Evolutionary conservation across 2,329 filamentous ascomycete species (phyloP).

Genomic region (Phaeosphaeriaceae sp.): DNA sequence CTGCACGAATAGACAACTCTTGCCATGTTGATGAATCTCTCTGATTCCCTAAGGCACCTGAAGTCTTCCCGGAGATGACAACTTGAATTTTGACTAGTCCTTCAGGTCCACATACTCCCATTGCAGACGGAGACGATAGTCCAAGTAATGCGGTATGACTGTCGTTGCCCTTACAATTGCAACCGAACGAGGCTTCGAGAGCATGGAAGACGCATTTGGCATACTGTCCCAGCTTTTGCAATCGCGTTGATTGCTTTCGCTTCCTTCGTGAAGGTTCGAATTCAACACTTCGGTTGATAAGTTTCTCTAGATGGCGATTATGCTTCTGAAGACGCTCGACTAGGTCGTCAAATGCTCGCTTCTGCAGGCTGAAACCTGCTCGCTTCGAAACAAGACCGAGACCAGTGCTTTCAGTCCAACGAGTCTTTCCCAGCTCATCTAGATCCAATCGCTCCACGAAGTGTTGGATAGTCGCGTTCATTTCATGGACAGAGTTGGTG

Average conservation of each 20-base stretch:
- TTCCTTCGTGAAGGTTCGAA: background rate
- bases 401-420: background rate
- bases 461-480: background rate
- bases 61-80: background rate
- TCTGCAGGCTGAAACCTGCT: background rate
- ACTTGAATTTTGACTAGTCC: background rate
- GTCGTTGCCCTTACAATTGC: background rate
- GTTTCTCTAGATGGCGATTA: background rate
- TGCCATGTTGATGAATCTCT: background rate
- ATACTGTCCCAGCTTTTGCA: background rate
- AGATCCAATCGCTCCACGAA: background rate
- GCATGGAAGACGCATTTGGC: background rate
- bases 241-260: background rate
- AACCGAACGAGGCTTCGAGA: background rate
- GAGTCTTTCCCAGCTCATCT: background rate
- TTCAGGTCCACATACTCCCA: background rate
- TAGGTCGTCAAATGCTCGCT: background rate
- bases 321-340: background rate
- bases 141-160: background rate
- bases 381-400: background rate
- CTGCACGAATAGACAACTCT: background rate
- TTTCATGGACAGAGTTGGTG: background rate
- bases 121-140: background rate
- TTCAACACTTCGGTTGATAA: background rate
- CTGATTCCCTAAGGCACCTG: background rate